Evolutionary conservation across 2,329 filamentous ascomycete genomes (phyloP).

Genomic region (Trichoderma sp.): DNA sequence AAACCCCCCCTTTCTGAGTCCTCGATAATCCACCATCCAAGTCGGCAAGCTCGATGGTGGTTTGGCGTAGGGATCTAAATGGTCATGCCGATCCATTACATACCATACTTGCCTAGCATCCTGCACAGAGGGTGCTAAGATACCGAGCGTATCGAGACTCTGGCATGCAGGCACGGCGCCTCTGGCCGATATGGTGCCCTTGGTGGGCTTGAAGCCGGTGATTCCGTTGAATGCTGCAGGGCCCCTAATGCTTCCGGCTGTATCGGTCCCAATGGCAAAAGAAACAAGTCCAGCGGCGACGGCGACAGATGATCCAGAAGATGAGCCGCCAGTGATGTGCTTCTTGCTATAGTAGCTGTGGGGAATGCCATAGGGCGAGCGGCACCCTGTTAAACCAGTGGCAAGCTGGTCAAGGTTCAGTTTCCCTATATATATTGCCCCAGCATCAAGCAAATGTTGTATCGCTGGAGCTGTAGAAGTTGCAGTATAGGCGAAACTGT

Average conservation of each 20-base stretch:
- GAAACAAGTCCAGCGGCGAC: constrained; percentile 23
- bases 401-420: constrained; percentile 49
- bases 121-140: background rate
- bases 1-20: background rate
- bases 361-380: constrained; percentile 20
- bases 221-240: constrained; percentile 24
- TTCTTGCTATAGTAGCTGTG: constrained; percentile 21
- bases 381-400: constrained; percentile 23
- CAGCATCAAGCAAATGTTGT: constrained; percentile 25
- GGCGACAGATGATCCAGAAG: constrained; percentile 23
- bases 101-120: constrained; percentile 9
- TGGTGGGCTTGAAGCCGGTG: constrained; percentile 20
- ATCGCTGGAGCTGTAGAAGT: constrained; percentile 22
- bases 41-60: background rate
- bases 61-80: constrained; percentile 6
- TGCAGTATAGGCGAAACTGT: constrained; percentile 14
- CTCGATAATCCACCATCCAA: constrained; percentile 5
- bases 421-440: constrained; percentile 39
- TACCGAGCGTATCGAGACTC: background rate
- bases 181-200: constrained; percentile 4
- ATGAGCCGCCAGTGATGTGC: constrained; percentile 25
- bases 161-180: background rate
- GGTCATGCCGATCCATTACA: background rate
- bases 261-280: constrained; percentile 25
- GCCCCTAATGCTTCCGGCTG: constrained; percentile 22